phyloP scores from a whole-genome alignment of 768 basidiomycete genomes.

The Mycena polygramma region DNA sequence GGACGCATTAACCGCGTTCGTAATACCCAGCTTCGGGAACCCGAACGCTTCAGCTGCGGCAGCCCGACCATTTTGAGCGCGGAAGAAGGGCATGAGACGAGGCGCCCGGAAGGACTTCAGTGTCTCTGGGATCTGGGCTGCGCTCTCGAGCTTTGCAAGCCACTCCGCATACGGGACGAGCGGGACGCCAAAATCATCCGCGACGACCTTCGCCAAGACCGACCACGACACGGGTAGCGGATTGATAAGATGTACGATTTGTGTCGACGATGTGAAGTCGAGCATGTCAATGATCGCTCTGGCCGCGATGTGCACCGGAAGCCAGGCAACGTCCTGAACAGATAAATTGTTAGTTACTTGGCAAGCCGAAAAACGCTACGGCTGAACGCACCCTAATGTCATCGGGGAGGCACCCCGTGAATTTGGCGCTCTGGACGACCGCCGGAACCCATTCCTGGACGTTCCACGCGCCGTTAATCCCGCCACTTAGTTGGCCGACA shows the following conservation, averaged over 20 bases:
- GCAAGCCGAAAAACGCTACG: no score
- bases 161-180: conserved; percentile 44
- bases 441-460: conserved; percentile 52
- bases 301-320: neutral
- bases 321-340: neutral
- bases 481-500: conserved; percentile 53
- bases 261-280: neutral
- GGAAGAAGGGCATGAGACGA: conserved; percentile 13
- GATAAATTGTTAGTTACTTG: neutral
- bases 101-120: neutral
- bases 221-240: conserved; percentile 41
- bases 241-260: conserved; percentile 42
- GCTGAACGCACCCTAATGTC: conserved; percentile 29
- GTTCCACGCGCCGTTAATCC: conserved; percentile 49
- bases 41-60: conserved; percentile 3
- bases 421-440: conserved; percentile 42
- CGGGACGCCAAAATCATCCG: conserved; percentile 38
- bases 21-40: conserved; percentile 18
- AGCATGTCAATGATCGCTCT: neutral
- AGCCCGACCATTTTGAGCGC: neutral
- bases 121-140: neutral
- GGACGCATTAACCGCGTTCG: neutral
- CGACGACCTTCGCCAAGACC: conserved; percentile 31
- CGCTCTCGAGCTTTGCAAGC: conserved; percentile 31
- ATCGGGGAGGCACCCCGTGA: conserved; percentile 38